Evolutionary conservation across 192 early-diverging fungal genomes (phyloP), one percentile per base, ranked within the genome.

Genomic region (Backusella tuberculispora): DNA sequence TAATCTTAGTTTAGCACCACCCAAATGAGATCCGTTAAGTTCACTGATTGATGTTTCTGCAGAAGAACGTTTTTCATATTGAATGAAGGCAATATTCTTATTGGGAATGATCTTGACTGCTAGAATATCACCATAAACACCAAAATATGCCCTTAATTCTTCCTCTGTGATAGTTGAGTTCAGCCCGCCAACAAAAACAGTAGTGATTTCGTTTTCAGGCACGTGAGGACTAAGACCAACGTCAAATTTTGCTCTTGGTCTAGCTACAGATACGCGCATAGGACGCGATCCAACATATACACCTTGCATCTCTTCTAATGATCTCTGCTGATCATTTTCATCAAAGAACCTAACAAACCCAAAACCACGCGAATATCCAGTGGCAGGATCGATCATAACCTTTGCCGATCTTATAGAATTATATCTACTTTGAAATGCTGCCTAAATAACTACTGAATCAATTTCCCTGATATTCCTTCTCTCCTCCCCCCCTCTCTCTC

Each of bases 311-410:
- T 72, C 71, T 15, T 72, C 50, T 37, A 72, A 60, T 3, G 71
- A 37, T 29, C 53, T 14, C 13, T 63, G 53, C 56, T 72, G 71
- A 14, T 72, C 71, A 4, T 21, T 63, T 14, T 72, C 71, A 42
- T 72, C 71, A 63, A 44, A 72, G 38, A 72, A 72, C 0, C 71
- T 50, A 43, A 72, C 37, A 85, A 99, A 99, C 14, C 96, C 97
- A 82, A 95, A 99, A 14, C 95, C 92, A 60, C 94, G 84, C 44
- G 95, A 92, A 76, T 91, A 80, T 38, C 90, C 88, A 5, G 95
- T 98, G 56, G 85, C 82, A 14, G 92, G 89, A 79, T 98, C 96
- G 6, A 90, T 91, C 74, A 98, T 95, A 45, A 99, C 95, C 80
- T 97, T 97, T 76, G 95, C 97, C 5, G 71, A 72, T 56, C 53